Evolutionary conservation across 208 protist genomes (phyloP), one percentile per base, ranked within the genome.

Genomic region (Trypanosoma conorhini): DNA sequence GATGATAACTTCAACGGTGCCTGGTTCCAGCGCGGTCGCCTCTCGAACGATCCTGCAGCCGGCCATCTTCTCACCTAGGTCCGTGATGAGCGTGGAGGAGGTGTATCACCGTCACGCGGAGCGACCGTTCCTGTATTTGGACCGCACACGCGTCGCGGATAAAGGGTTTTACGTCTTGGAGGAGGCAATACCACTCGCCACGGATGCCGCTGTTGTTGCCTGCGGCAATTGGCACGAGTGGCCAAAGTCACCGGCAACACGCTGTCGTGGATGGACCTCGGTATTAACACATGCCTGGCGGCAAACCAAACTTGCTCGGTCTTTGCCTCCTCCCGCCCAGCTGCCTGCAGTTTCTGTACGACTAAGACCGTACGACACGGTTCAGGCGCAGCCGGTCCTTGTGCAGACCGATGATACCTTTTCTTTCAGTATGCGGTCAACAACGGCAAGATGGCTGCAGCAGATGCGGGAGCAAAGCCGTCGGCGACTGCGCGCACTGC

Each of bases 251-350:
- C 51, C 75, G 4, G 76, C 89, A 38, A 35, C 38, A 12, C 89
- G 92, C 22, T 95, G 89, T 62, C 92, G 92, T 44, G 92, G 92
- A 33, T 96, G 89, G 88, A 79, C 67, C 8, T 85, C 89, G 28
- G 10, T 81, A 42, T 72, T 96, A 58, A 94, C 92, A n/a, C 52
- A 40, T 33, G 78, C 83, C 15, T 96, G 92, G 89, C 83, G 92
- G 8, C 65, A 85, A 44, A 96, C 92, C 5, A 79, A 81, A 31
- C 67, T 62, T 17, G 87, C 89, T 8, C 80, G 86, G 0, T 77
- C 35, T 33, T 76, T 96, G 42, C 92, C 92, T 15, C 87, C 91
- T 0, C 51, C 69, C n/a, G 79, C 86, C 3, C 88, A 96, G 76
- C 75, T 96, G n/a, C 86, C 88, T 2, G 70, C 80, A 0, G 68